Evolutionary conservation across 495 filamentous ascomycete genomes (phyloP), one percentile per base, ranked within the genome.

Genomic region (Pyrenula massariospora): DNA sequence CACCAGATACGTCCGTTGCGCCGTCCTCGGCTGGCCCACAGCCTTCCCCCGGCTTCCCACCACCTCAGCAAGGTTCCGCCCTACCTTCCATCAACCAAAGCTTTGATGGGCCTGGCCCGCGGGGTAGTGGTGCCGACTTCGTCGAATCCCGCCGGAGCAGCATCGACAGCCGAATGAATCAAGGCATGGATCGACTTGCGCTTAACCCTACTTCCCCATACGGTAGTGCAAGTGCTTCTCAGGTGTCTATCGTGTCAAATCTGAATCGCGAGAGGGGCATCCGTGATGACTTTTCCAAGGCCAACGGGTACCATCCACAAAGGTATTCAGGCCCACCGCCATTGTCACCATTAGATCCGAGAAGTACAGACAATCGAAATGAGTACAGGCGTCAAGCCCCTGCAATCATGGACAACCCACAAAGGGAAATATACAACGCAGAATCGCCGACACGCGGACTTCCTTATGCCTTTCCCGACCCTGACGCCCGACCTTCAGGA

Each of bases 401-500:
- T 11, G 77, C 84, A 3, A 91, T 91, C 58, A 87, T 82, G 0
- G 86, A 85, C 11, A 88, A 88, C 55, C 84, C 86, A 12, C 82
- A 79, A n/a, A 83, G 84, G 49, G 84, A 83, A 51, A 87, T 90
- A 62, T 88, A 88, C 57, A 84, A 87, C 57, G 87, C 87, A 2
- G 85, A 87, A 54, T 84, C 88, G 54, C 87, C 87, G 10, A 90
- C 85, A 15, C 88, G 87, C 59, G 87, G 87, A 68, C 84, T 89
- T 64, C 84, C 87, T 0, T 91, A 88, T 73, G 87, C 87, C 36
- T 90, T 91, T 63, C 87, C 87, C 0, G 86, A 90, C 61, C 86
- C 88, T 24, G 85, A 87, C 50, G 80, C 84, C 5, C 31, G 31
- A 42, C 31, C 31, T 42, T 42, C 31, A 15, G 8, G 15, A 15